Evolutionary conservation across 2,329 filamentous ascomycete species (phyloP).

Genomic region (Cylindrodendrum hubeiense): DNA sequence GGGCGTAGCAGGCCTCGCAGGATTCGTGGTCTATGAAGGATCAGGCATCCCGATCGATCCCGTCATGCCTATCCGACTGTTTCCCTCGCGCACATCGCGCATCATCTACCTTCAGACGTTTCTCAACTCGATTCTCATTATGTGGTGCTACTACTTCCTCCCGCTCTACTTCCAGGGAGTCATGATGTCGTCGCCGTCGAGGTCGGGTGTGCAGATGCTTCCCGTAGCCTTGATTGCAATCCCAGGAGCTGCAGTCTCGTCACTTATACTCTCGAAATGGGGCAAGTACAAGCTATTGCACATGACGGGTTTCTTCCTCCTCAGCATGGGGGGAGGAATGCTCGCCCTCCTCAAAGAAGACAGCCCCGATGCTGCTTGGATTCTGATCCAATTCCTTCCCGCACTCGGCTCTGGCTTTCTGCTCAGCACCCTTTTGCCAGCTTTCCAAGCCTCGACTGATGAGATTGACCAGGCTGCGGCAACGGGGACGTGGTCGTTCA

Average conservation of each 20-base stretch:
- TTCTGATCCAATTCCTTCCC: slow-evolving; percentile 54
- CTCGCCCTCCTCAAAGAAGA: slow-evolving; percentile 52
- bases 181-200: slow-evolving; percentile 45
- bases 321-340: slow-evolving; percentile 56
- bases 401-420: slow-evolving; percentile 58
- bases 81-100: slow-evolving; percentile 36
- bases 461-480: slow-evolving; percentile 53
- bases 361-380: slow-evolving; percentile 52
- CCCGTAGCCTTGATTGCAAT: slow-evolving; percentile 46
- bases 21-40: slow-evolving; percentile 36
- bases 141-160: slow-evolving; percentile 56
- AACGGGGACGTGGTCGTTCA: slow-evolving; percentile 55
- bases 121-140: slow-evolving; percentile 40
- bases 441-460: slow-evolving; percentile 52
- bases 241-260: slow-evolving; percentile 43
- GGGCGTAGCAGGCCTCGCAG: slow-evolving; percentile 29
- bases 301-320: slow-evolving; percentile 51
- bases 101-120: slow-evolving; percentile 42
- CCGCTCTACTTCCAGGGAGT: slow-evolving; percentile 62
- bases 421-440: slow-evolving; percentile 56
- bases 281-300: slow-evolving; percentile 52
- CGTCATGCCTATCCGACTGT: slow-evolving; percentile 42
- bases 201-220: slow-evolving; percentile 51
- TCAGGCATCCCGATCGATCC: slow-evolving; percentile 38
- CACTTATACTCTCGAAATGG: slow-evolving; percentile 46